A percentile compares a stretch with the other conserved stretches of the same genome.
Conservation (phyloP, 805 yeast species). For the Nakazawaea populi region DNA sequence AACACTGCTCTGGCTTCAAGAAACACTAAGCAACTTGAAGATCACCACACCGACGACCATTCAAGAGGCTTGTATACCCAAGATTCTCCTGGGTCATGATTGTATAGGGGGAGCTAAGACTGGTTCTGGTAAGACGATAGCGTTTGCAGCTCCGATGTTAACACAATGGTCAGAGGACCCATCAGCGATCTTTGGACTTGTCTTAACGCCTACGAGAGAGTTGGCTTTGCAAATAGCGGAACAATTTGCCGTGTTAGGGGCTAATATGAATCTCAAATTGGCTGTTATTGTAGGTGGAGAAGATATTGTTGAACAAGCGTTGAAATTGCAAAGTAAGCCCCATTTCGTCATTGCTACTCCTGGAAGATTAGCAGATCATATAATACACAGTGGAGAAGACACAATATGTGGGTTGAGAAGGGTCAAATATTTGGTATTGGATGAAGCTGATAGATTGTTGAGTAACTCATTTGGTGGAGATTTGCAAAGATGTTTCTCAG, state of each 20-base stretch:
- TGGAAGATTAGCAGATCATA: slow-evolving; percentile 91
- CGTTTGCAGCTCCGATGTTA: slow-evolving; percentile 97
- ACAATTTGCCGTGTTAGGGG: slow-evolving; percentile 90
- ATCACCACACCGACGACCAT: slow-evolving; percentile 81
- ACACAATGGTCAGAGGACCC: slow-evolving; percentile 96
- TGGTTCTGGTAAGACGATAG: slow-evolving; percentile 96
- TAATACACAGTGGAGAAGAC: slow-evolving; percentile 82
- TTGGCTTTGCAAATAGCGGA: slow-evolving; percentile 96
- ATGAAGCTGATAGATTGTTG: slow-evolving; percentile 92
- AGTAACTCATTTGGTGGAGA: slow-evolving; percentile 81
- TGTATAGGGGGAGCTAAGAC: slow-evolving; percentile 98
- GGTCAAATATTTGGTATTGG: slow-evolving; percentile 77
- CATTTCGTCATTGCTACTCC: slow-evolving; percentile 97
- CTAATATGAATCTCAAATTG: slow-evolving; percentile 80
- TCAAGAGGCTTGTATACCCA: slow-evolving; percentile 85
- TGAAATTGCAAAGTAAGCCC: slow-evolving; percentile 75
- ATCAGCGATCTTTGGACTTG: slow-evolving; percentile 81
- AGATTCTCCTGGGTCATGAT: slow-evolving; percentile 75
- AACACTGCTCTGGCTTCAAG: slow-evolving; percentile 79
- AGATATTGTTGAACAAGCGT: slow-evolving; percentile 83
- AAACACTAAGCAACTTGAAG: slow-evolving; percentile 74
- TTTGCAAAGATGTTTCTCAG: slow-evolving; percentile 62
- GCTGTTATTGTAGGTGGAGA: slow-evolving; percentile 91
- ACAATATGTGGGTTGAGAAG: slow-evolving; percentile 73
- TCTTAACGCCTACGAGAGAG: slow-evolving; percentile 90